Percentiles rank a stretch among this genome's conserved stretches.
Conservation (phyloP, 1,284 basidiomycete species). For the Pisolithus thermaeus region DNA sequence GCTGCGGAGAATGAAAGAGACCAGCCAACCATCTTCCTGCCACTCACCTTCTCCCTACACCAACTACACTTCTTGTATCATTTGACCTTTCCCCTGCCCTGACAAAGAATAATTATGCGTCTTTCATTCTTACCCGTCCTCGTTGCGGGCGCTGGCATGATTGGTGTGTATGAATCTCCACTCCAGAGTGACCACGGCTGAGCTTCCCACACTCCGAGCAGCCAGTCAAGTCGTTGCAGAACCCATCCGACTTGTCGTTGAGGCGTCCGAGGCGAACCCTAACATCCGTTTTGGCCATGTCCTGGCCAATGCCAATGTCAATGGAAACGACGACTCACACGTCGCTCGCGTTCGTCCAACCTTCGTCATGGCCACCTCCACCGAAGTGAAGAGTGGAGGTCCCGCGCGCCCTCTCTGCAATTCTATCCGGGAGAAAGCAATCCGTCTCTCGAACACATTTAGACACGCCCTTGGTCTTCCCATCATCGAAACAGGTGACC, state of each 20-base stretch:
- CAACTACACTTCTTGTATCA: background rate
- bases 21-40: too few species aligned
- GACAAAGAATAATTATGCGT: conserved; percentile 15
- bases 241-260: conserved; percentile 20
- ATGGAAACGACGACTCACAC: conserved; percentile 25
- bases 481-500: conserved; percentile 14
- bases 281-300: conserved; percentile 29
- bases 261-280: conserved; percentile 22
- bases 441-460: conserved; percentile 26
- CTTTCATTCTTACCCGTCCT: conserved; percentile 23
- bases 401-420: conserved; percentile 22
- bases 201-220: conserved; percentile 1
- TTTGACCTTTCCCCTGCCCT: background rate
- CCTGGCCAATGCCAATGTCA: conserved; percentile 28
- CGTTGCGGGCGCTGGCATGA: conserved; percentile 17
- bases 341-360: conserved; percentile 22
- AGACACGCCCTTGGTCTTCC: conserved; percentile 29
- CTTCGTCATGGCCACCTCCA: conserved; percentile 2
- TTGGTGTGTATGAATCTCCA: conserved; percentile 15
- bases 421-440: conserved; percentile 30
- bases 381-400: conserved; percentile 8
- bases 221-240: conserved; percentile 23
- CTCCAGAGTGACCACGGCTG: background rate
- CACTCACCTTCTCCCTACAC: background rate
- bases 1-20: background rate